Base-by-base conservation (phyloP, 176 grass and related monocot genomes). In the Cenchrus purpureus region DNA sequence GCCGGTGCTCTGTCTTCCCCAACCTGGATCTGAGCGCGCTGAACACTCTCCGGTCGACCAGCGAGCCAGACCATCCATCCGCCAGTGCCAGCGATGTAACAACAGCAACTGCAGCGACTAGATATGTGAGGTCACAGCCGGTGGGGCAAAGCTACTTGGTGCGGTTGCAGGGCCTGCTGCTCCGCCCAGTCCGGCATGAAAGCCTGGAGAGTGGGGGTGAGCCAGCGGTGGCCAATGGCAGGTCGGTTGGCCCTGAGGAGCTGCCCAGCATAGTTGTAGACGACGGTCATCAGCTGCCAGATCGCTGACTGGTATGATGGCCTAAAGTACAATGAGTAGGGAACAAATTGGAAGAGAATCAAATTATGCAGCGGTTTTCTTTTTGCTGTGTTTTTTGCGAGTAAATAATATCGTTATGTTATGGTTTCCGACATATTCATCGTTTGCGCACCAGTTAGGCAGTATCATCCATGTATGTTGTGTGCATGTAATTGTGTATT, bases 1-100 rank as follows among this genome's bases (percentile, higher is more conserved):
- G 97, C 78, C 81, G 97, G 20, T 99, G 94, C 70, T 99, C 97
- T 0, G 97, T 99, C 12, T 99, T 99, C 82, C 97, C 97, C 61
- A 99, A 98, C 80, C 86, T 98, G 1, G 97, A 98, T 80, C 67
- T 98, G 46, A 98, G 97, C 14, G 97, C 97, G 8, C 86, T 99
- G n/a, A 92, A 95, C 65, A 93, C 92, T 48, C 85, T 99, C 62
- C 90, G 90, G 8, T 34, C 97, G 7, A 79, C 76, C 8, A 75
- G 71, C 3, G 89, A 92, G 28, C 74, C 77, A 0, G 95, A 97
- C 34, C 85, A 68, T 28, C 91, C 93, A 0, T 83, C 89, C 0
- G 81, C 79, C 7, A 91, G 86, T 1, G 81, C 82, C 5, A 94
- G 81, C 2, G 96, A 89, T 11, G 88, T 95, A 61, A 84, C 85